Base-by-base conservation (phyloP, 169 alveolate species). In the Pseudocohnilembus persalinus region DNA sequence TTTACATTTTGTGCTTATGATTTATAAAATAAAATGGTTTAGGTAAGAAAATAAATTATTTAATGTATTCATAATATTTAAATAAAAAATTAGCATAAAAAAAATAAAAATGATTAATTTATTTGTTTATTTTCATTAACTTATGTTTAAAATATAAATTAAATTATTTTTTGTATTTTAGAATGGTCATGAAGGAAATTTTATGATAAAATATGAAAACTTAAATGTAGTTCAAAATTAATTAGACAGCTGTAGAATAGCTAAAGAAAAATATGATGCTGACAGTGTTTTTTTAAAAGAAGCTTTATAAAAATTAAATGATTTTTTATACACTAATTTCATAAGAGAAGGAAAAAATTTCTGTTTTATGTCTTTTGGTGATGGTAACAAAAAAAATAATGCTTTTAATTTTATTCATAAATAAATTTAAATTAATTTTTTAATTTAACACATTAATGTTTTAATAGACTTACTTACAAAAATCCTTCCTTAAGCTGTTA, bases 311-410 rank as follows among this genome's bases (percentile, higher is more conserved):
- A 49, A 49, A 49, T 49, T 49, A 49, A 49, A 49, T 49, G 68
- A 49, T 20, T 49, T 49, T 49, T 11, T 49, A 11, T 49, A 49
- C 20, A 4, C 4, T 11, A 49, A 49, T 20, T 11, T 49, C 4
- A 49, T 49, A 4, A 49, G 68, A 49, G 68, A 49, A 20, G 4
- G 26, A 49, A 4, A 77, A 72, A 77, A 72, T 34, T 77, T 77
- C 82, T 77, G 82, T 31, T 33, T 77, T 33, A 31, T 77, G 33
- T 31, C 82, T 33, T 77, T 33, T 34, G 82, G 82, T 31, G 82
- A 77, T 77, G 33, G 33, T 33, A 63, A 31, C 28, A 75, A n/a
- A 49, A 11, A 11, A 11, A 11, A 11, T 4, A 11, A 11, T 49
- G 68, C 20, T 49, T 49, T 11, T 49, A 11, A 49, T 4, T 49